Base-by-base conservation (phyloP, 345 rosid species). In the Combretum micranthum region DNA sequence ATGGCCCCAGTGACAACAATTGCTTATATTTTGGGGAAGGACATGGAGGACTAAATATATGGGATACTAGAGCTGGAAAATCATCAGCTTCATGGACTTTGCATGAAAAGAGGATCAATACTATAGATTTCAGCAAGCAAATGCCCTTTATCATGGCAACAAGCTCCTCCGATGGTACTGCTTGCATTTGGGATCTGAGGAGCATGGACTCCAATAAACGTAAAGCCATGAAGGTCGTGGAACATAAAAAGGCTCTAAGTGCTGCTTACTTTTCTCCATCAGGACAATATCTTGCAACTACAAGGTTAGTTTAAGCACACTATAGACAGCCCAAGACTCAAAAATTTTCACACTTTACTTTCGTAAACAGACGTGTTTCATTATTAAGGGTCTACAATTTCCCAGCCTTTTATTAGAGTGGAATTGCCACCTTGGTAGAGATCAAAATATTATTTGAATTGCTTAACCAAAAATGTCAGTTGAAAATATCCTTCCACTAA, bases 201-300 rank as follows among this genome's bases (percentile, higher is more conserved):
- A 64, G 67, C 52, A 73, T 82, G 67, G 61, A 64, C 50, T 50
- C 74, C 3, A 44, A 56, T 23, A 72, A 74, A 56, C 79, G 77
- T 13, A 58, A 71, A 60, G 56, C 74, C 46, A 63, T 83, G 64
- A 64, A 55, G 65, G 72, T 53, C 44, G 52, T 82, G 1, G 60
- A 58, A 21, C 96, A 93, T 69, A 37, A 57, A 12, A 80, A 66
- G 72, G 78, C 84, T 26, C 89, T 89, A 55, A 76, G 83, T 50
- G 79, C 96, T 63, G 97, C 99, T 48, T 87, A 83, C 63, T 93
- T 93, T 78, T 93, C 99, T 43, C 96, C 97, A 20, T 81, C 86
- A 44, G 97, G 95, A 52, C 72, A 57, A 65, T 74, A 20, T 57
- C 81, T 89, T 54, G 95, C 85, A 48, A 86, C 96, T 4, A 78